A percentile compares a stretch with the other conserved stretches of the same genome.
Evolutionary conservation across 768 basidiomycete species (phyloP).

Genomic region (Boletus eberwhitei): DNA sequence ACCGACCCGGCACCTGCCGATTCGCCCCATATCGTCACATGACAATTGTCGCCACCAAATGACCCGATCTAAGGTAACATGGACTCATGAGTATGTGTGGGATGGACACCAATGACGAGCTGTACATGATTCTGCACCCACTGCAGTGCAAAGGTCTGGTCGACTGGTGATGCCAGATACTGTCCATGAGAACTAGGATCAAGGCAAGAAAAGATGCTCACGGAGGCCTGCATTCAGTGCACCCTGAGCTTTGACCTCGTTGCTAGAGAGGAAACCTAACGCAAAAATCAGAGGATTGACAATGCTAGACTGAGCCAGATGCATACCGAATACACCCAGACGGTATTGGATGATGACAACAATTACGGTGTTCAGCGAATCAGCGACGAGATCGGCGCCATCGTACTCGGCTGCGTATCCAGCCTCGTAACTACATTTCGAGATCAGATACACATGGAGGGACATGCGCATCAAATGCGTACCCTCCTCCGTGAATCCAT

Average conservation of each 20-base stretch:
- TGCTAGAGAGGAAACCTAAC: conserved; percentile 33
- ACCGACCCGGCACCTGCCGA: conserved; percentile 36
- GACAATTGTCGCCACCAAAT: conserved; percentile 34
- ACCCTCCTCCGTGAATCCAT: conserved; percentile 39
- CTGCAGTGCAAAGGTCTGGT: conserved; percentile 33
- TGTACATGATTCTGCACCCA: conserved; percentile 37
- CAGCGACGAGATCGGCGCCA: conserved; percentile 24
- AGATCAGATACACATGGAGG: not conserved
- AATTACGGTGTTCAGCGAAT: conserved; percentile 23
- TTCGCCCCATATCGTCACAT: conserved; percentile 38
- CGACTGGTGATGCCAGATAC: conserved; percentile 20
- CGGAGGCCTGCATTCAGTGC: conserved; percentile 35
- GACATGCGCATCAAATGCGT: not conserved
- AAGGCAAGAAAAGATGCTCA: conserved; percentile 7
- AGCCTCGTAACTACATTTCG: conserved; percentile 19
- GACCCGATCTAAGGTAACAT: conserved; percentile 24
- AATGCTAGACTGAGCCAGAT: not conserved
- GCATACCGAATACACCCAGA: conserved; percentile 33
- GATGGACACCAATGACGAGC: not conserved
- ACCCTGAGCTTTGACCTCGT: conserved; percentile 29
- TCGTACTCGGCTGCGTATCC: conserved; percentile 17
- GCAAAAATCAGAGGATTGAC: not conserved
- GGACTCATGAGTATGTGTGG: not conserved
- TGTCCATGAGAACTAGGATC: not conserved
- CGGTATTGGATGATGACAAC: conserved; percentile 34